Conservation (phyloP, 2,329 filamentous ascomycete genomes). For the Beauveria sp. region DNA sequence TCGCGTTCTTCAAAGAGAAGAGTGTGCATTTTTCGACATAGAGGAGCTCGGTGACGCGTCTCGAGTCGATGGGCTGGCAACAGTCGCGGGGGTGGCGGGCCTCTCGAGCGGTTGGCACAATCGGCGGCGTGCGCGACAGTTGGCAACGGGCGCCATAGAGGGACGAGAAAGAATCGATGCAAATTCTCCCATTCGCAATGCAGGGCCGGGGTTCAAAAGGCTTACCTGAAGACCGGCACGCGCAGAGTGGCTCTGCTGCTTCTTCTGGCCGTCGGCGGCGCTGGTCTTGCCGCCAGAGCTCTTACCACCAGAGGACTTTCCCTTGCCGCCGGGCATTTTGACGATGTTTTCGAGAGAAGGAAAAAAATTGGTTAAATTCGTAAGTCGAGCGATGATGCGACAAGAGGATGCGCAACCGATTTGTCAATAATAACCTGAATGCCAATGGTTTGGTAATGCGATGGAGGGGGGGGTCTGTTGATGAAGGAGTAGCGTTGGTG, state of each 20-base stretch:
- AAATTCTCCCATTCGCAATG: background rate
- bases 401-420: background rate
- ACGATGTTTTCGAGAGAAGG: constrained; percentile 11
- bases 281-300: constrained; percentile 70
- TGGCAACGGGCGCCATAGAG: constrained; percentile 9
- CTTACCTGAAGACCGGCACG: constrained; percentile 93
- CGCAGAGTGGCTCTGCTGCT: constrained; percentile 91
- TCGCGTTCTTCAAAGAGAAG: background rate
- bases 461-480: constrained; percentile 6
- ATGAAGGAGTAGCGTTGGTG: constrained; percentile 11
- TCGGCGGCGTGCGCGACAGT: background rate
- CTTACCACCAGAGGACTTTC: constrained; percentile 87
- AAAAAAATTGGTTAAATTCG: constrained; percentile 2
- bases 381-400: background rate
- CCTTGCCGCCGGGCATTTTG: constrained; percentile 78
- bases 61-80: background rate
- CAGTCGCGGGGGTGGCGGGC: background rate
- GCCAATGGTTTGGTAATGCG: background rate
- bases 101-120: background rate
- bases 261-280: constrained; percentile 58
- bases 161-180: constrained; percentile 12
- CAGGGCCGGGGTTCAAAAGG: background rate
- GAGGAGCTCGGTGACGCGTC: constrained; percentile 5
- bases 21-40: background rate
- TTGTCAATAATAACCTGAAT: background rate